Base-by-base conservation (phyloP, 768 basidiomycete species). In the Suillus ampliporus region DNA sequence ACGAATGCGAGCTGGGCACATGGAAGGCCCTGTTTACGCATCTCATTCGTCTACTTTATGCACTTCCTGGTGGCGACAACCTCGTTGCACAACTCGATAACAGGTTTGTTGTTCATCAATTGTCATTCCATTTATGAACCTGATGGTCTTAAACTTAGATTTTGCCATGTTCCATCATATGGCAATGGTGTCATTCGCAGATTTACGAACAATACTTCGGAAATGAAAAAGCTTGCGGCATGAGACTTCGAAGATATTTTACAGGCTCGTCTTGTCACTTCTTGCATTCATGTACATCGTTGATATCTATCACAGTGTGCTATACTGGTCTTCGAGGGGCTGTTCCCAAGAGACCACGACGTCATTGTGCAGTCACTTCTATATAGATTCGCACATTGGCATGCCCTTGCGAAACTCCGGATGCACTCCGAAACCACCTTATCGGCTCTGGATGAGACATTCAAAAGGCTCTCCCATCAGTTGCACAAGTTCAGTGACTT, bases 1-100 rank as follows among this genome's bases (percentile, higher is more conserved):
- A 79, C 58, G 75, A 78, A 58, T 65, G 72, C 40, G 79, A 79
- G 50, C 69, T 80, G 0, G 79, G 80, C 1, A 71, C 74, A 0
- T 79, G 76, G 73, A 78, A 77, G 41, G 52, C 61, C 0, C n/a
- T 80, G 4, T 73, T 81, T 37, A 69, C 69, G 2, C 79, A 80
- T 58, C 67, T 79, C 0, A 65, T 80, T 1, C 70, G 69, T 1
- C 72, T 82, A 11, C 58, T 81, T 0, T 21, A 72, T 23, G 60
- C 67, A 0, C 37, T 37, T 37, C 11, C 28, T 11, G 69, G 62
- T 7, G 37, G 37, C 11, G 58, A 43, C 4, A 19, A 62, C n/a
- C 37, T 60, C 0, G 61, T 37, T 37, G 37, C 37, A 37, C 11
- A 11, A 11, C 37, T 37, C 11, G 37, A 37, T 13, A 1, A 37